Evolutionary conservation across 2,329 filamentous ascomycete species (phyloP).

Genomic region (Pseudogymnoascus sp.): DNA sequence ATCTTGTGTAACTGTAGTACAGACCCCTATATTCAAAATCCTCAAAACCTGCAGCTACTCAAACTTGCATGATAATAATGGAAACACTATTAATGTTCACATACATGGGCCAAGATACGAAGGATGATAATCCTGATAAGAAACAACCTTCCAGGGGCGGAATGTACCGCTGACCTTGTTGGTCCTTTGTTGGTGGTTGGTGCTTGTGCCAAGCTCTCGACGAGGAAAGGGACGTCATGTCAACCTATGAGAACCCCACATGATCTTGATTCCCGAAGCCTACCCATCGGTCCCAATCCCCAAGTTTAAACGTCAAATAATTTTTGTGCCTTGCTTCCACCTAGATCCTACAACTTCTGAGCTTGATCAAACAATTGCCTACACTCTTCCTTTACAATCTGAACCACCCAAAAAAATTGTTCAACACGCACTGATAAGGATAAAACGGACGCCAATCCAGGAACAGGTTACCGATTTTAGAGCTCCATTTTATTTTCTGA

Average conservation of each 20-base stretch:
- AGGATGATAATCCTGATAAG: neutral
- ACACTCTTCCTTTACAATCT: neutral
- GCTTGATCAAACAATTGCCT: neutral
- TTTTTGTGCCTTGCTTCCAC: neutral
- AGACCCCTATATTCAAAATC: neutral
- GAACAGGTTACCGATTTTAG: too few relatives aligned
- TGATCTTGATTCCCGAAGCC: neutral
- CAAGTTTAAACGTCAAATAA: neutral
- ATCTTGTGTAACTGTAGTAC: neutral
- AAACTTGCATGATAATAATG: neutral
- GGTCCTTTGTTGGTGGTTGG: neutral
- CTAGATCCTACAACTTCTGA: neutral
- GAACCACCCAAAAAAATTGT: neutral
- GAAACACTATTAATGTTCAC: neutral
- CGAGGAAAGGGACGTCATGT: neutral
- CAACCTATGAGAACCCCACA: constrained; percentile 1
- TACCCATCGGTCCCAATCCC: neutral
- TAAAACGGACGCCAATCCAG: too few relatives aligned
- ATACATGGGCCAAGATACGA: neutral
- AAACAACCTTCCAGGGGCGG: neutral
- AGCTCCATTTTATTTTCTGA: neutral
- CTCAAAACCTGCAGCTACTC: neutral
- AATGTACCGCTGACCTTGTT: neutral
- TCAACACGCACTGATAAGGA: neutral
- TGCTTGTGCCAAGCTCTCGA: neutral